These are phyloP conservation scores for Beta macrorhiza DNA, from an alignment of 179 eudicot genomes.

Conservation along the genomic window DNA sequence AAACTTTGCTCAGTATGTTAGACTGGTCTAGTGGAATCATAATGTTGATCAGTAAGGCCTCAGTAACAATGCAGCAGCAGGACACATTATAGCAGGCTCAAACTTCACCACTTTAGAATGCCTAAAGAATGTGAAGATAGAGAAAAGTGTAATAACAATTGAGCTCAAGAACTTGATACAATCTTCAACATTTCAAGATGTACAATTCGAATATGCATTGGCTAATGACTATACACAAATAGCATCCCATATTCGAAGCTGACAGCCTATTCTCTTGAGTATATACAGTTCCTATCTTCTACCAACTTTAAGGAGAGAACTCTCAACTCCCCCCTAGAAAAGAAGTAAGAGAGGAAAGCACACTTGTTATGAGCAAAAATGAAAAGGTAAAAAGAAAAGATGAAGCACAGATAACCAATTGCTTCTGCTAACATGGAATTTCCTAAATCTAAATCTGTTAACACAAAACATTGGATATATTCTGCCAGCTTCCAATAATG, in stretches of 20 bases:
- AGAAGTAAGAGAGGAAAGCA: constrained; percentile 8
- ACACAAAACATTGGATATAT: constrained; percentile 12
- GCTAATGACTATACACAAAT: constrained; percentile 32
- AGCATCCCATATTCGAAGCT: constrained; percentile 28
- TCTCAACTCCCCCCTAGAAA: constrained; percentile 11
- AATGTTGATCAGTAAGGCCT: neutral
- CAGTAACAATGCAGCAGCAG: neutral
- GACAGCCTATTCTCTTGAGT: constrained; percentile 23
- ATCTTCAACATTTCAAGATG: constrained; percentile 20
- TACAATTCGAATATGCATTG: constrained; percentile 25
- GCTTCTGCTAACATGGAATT: constrained; percentile 21
- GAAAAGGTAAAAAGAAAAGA: constrained; percentile 9
- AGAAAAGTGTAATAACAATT: neutral
- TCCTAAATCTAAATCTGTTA: constrained; percentile 28
- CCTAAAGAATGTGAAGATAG: neutral
- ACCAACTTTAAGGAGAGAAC: constrained; percentile 20
- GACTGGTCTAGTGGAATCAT: neutral
- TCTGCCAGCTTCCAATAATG: neutral
- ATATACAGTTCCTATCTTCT: constrained; percentile 38
- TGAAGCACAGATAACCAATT: constrained; percentile 17
- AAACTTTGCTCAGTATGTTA: neutral
- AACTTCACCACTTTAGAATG: no score
- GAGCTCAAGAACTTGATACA: constrained; percentile 4
- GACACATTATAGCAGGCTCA: neutral
- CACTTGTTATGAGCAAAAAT: constrained; percentile 25